A percentile compares a stretch with the other conserved stretches of the same genome.
Evolutionary conservation across 768 basidiomycete species (phyloP).

Genomic region (Serendipita sp.): DNA sequence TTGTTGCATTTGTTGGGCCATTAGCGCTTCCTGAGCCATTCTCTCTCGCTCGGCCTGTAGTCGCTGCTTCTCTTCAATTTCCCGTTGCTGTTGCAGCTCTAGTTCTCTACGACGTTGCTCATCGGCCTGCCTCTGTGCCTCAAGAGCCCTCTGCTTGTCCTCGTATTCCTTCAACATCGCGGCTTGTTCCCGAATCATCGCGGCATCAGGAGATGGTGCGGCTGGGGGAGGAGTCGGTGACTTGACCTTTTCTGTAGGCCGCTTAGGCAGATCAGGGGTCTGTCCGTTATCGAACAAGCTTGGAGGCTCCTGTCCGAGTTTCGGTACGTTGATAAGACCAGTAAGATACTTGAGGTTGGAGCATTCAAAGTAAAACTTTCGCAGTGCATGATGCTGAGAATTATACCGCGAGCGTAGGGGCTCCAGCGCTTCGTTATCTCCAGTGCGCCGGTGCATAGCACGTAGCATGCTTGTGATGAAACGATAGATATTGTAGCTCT

Average conservation of each 20-base stretch:
- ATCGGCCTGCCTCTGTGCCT: constrained; percentile 64
- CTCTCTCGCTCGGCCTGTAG: constrained; percentile 81
- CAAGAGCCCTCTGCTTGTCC: constrained; percentile 80
- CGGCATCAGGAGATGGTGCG: constrained; percentile 51
- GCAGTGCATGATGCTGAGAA: constrained; percentile 80
- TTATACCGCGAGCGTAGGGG: constrained; percentile 76
- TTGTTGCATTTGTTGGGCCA: constrained; percentile 50
- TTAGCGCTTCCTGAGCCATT: constrained; percentile 72
- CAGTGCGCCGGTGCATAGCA: constrained; percentile 89
- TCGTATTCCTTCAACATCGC: constrained; percentile 94
- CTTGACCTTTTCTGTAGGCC: constrained; percentile 11
- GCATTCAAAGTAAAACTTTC: constrained; percentile 98
- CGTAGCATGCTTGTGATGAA: constrained; percentile 99
- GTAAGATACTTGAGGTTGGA: constrained; percentile 97
- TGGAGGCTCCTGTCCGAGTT: constrained; percentile 97
- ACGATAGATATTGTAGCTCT: constrained; percentile 97
- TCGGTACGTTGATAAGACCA: constrained; percentile 94
- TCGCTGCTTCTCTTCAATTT: constrained; percentile 78
- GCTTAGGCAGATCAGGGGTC: constrained; percentile 13
- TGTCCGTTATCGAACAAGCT: constrained; percentile 71
- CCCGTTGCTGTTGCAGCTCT: constrained; percentile 63
- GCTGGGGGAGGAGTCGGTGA: constrained; percentile 52
- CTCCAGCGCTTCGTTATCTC: constrained; percentile 74
- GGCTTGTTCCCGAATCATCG: constrained; percentile 74
- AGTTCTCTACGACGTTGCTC: constrained; percentile 62